Evolutionary conservation across 1,284 basidiomycete genomes (phyloP), one percentile per base, ranked within the genome.

Genomic region (Pyrrhoderma noxium): DNA sequence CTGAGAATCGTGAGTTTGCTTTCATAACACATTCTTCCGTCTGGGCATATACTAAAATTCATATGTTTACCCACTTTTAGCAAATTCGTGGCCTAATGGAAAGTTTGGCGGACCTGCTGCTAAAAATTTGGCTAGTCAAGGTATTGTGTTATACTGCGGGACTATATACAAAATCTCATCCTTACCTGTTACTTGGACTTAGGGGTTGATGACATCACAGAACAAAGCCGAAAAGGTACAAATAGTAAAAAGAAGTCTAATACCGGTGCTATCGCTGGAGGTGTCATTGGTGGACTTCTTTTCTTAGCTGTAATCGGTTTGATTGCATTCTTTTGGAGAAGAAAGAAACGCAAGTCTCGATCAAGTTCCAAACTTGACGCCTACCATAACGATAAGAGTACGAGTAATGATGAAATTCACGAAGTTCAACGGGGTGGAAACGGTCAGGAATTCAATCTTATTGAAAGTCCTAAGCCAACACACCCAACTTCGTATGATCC

Each of bases 231-330:
- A 8, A 2, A 19, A 21, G 19, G 18, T 5, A 9, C 23, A 2
- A 34, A 13, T 2, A 45, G 31, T n/a, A 22, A 34, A n/a, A 47
- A 46, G 21, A 19, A 16, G 16, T 27, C n/a, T 8, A 46, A 47
- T 19, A 39, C 22, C 18, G 52, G 52, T 11, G 52, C 52, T 2
- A 49, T 54, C 25, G 47, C 37, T n/a, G 52, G 52, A 16, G 52
- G 52, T 8, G 52, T 54, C 35, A 36, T 54, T 19, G 52, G 52
- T 3, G 52, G 52, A 22, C 27, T 54, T 8, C 19, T 49, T 9
- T 18, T 45, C 36, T 9, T 46, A 34, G 9, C 31, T 19, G 41
- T 36, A 8, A 14, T 49, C 34, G 42, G 21, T 18, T n/a, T 49
- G 16, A 34, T 49, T 36, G 35, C 34, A 16, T 45, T 54, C 52